Evolutionary conservation across 345 rosid genomes (phyloP).

Genomic region (Populus ilicifolia): DNA sequence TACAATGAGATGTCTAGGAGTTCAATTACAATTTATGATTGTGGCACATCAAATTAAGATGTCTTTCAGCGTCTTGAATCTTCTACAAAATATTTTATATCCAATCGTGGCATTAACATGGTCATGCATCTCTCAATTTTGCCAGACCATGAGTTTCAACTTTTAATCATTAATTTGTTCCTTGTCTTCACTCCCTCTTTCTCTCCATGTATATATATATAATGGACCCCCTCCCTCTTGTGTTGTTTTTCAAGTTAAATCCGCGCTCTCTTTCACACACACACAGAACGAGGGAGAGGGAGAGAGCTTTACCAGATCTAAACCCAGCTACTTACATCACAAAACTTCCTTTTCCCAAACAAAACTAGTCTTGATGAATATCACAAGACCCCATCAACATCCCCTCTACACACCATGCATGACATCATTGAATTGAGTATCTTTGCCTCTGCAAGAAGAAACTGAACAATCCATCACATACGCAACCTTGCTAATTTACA

Average conservation of each 20-base stretch:
- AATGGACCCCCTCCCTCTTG: neutral
- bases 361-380: conserved; percentile 39
- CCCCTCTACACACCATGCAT: conserved; percentile 41
- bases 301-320: conserved; percentile 19
- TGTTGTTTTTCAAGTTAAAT: neutral
- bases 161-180: too few relatives aligned
- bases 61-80: too few relatives aligned
- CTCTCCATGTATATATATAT: neutral
- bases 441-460: conserved; percentile 46
- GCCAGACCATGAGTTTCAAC: too few relatives aligned
- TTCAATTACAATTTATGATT: too few relatives aligned
- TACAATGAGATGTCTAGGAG: too few relatives aligned
- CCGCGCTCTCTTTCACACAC: neutral
- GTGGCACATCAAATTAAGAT: too few relatives aligned
- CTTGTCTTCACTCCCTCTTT: too few relatives aligned
- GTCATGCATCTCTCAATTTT: too few relatives aligned
- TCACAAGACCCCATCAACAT: conserved; percentile 51
- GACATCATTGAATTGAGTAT: conserved; percentile 51
- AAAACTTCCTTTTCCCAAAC: neutral
- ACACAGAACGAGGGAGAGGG: too few relatives aligned
- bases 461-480: conserved; percentile 17
- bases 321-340: conserved; percentile 7
- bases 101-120: too few relatives aligned
- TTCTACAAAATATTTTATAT: too few relatives aligned
- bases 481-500: neutral